Base-by-base conservation (phyloP, 2,329 filamentous ascomycete species). In the Neonectria sp. region DNA sequence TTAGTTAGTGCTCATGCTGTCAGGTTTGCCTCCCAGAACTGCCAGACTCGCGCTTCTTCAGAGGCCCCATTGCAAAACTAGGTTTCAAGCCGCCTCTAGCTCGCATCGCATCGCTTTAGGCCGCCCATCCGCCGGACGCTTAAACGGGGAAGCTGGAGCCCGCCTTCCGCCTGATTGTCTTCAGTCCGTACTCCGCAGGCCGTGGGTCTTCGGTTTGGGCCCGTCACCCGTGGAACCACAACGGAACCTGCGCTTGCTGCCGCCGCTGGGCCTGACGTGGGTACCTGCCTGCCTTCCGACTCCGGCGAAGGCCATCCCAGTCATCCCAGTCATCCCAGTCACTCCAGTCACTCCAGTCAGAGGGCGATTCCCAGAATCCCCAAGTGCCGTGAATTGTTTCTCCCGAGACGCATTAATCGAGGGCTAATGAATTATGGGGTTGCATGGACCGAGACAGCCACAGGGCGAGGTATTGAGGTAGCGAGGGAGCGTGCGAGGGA, bases 41-140 rank as follows among this genome's bases (percentile, higher is more conserved):
- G 37, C 37, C 37, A 40, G 37, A 8, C 15, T 40, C 15, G 3
- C 37, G 37, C 37, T 40, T 59, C 49, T 37, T 25, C 33, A 56
- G 45, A 35, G 37, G 27, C 40, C 40, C n/a, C 40, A 53, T 67
- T 64, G 55, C 65, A 49, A 64, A 64, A 63, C 60, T 60, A 51
- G 45, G 60, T 63, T 67, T 67, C 65, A 67, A 63, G 59, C 53
- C 58, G 55, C 53, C 40, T 48, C 58, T 59, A 49, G 59, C 53
- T 27, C 55, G 7, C 43, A 35, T 67, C 55, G 43, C 45, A 27
- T 58, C 52, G 25, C 27, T 56, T 53, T 52, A 49, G 49, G 33
- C 55, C 31, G 55, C 35, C 49, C 52, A 55, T 60, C n/a, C n/a
- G 51, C 31, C 29, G 31, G 21, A 37, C 29, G 31, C 51, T 53